Evolutionary conservation across 805 yeast species (phyloP), one percentile per base, ranked within the genome.

Genomic region (Ogataea zsoltii): DNA sequence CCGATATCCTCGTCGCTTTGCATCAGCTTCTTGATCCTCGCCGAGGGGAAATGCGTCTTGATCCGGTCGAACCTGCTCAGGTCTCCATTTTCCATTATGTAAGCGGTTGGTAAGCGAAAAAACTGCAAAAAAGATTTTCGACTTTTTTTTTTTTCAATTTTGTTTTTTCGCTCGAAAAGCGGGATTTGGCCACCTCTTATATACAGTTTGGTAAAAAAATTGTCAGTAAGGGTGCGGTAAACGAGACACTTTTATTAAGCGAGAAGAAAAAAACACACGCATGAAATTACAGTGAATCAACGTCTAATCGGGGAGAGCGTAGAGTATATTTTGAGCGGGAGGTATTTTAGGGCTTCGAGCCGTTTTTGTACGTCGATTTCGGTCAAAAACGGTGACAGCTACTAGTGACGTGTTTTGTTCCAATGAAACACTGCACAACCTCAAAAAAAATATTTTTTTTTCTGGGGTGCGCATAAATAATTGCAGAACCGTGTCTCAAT

Each of bases 1-100:
- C 99, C 99, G 36, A 94, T 91, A 53, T 94, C 99, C 53, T 94
- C 99, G 66, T 94, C 99, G 23, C 95, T 83, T 63, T 94, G 99
- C 97, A 94, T 92, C 48, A 94, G 80, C 58, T 94, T 88, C 72
- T 94, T 94, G 58, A 94, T 90, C 51, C 98, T 80, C 2, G 98
- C 98, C 4, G 90, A 86, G 4, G 96, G 96, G 65, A 87, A 87
- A 61, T 86, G 95, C 29, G 94, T 86, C 64, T 85, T 85, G 53
- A 86, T 82, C 47, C 67, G 70, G 42, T 72, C 75, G 51, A 74
- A 78, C 14, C 58, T 58, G 45, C 34, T 53, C 49, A 45, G 54
- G 41, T 14, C 56, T 55, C n/a, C 50, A 36, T 45, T 48, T 49
- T 36, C 51, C 29, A 39, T 42, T 47, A 44, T 41, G 47, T 47